Evolutionary conservation across 352 stramenopile genomes (phyloP).

Genomic region (Phytopythium sindhum): DNA sequence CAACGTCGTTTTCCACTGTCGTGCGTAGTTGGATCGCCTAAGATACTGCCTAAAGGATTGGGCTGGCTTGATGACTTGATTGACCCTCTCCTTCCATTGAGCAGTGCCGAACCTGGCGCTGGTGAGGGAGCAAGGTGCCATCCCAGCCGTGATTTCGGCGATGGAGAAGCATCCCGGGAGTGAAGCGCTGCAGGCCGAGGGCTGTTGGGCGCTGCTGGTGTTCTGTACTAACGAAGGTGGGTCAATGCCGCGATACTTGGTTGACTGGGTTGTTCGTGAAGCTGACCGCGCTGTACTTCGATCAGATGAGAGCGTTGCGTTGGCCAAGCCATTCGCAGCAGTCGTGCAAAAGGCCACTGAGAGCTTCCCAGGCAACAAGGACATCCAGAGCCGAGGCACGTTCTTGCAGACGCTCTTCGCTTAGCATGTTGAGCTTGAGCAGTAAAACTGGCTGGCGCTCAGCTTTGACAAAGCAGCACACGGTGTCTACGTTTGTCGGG

Average conservation of each 20-base stretch:
- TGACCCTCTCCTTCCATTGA: neutral
- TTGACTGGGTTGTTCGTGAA: neutral
- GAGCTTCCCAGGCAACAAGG: conserved; percentile 40
- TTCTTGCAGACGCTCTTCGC: conserved; percentile 64
- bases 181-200: conserved; percentile 66
- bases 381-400: conserved; percentile 64
- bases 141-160: conserved; percentile 54
- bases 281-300: conserved; percentile 1
- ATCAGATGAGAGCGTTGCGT: conserved; percentile 54
- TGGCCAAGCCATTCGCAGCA: conserved; percentile 39
- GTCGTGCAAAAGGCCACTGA: conserved; percentile 46
- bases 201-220: conserved; percentile 71
- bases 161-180: conserved; percentile 65
- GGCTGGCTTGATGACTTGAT: too few relatives aligned
- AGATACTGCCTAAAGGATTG: too few relatives aligned
- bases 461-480: neutral
- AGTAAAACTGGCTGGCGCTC: neutral
- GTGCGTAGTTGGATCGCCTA: neutral
- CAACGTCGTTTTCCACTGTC: conserved; percentile 71
- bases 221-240: conserved; percentile 78
- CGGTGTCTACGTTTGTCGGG: too few relatives aligned
- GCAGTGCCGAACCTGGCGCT: conserved; percentile 60
- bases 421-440: neutral
- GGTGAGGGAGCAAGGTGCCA: conserved; percentile 54
- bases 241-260: neutral